Base-by-base conservation (phyloP, 2,329 filamentous ascomycete genomes). In the Stemphylium beticola region DNA sequence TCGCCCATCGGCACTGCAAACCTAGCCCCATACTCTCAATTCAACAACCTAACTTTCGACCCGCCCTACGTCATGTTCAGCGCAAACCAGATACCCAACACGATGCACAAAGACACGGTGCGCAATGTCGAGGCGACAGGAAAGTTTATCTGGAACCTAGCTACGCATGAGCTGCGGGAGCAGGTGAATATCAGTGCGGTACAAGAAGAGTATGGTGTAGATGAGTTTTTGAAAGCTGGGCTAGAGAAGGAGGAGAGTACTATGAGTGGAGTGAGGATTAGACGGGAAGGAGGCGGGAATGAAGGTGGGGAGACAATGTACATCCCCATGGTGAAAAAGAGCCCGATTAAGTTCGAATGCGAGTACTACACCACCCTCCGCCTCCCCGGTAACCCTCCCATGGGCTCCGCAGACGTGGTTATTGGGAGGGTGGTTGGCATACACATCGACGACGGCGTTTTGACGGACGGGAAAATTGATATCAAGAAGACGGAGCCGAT, bases 21-120 rank as follows among this genome's bases (percentile, higher is more conserved):
- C 60, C 78, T 87, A 2, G 85, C 84, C 0, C 85, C 85, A 0
- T 87, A 84, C 72, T 81, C 76, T 0, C 85, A 87, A 71, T 87
- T 87, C 78, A 85, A 83, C 70, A 87, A 87, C 60, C 78, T 87
- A 0, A 85, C 82, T 29, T 87, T 85, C 71, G 83, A 86, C 65
- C 85, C 84, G 0, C 85, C 85, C 0, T 85, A 85, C 64, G 81
- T 87, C 24, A 84, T 87, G 81, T 87, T 87, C 78, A 77, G 76
- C 31, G 79, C 82, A 2, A 87, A 87, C 71, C 82, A 86, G 66
- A 83, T 80, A 0, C 72, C 78, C 0, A 58, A 70, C 8, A 66
- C 65, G 2, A 46, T 62, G 0, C 80, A 81, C 53, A 87, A 87
- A 66, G 83, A 87, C 71, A 85, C 80, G 0, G 82, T 84, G 29